Evolutionary conservation across 2,329 filamentous ascomycete species (phyloP).

Genomic region (Purpureocillium takamizusanense): DNA sequence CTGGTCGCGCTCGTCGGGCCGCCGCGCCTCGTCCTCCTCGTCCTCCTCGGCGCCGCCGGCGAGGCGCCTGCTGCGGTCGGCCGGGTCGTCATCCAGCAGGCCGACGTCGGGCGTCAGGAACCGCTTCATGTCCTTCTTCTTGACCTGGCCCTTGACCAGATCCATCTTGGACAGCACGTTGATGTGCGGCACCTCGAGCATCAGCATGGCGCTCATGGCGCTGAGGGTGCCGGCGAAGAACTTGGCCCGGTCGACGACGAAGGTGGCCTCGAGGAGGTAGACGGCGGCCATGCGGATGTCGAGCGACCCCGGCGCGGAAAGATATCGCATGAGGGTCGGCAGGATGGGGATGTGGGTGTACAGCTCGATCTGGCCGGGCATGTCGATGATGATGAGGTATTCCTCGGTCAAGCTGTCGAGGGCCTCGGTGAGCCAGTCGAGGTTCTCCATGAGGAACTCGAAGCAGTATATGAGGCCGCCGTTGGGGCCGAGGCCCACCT

Average conservation of each 20-base stretch:
- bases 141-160: constrained; percentile 80
- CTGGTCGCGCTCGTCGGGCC: constrained; percentile 57
- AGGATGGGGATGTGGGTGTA: constrained; percentile 96
- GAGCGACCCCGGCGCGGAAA: constrained; percentile 69
- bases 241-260: constrained; percentile 90
- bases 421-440: constrained; percentile 81
- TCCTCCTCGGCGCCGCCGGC: constrained; percentile 34
- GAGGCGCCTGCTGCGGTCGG: constrained; percentile 34
- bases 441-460: constrained; percentile 88
- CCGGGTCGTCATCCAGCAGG: constrained; percentile 71
- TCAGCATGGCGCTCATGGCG: constrained; percentile 98
- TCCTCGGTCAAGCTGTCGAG: constrained; percentile 85
- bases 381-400: constrained; percentile 95
- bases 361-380: constrained; percentile 97
- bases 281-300: constrained; percentile 89
- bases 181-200: constrained; percentile 94
- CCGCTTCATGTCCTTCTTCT: constrained; percentile 78
- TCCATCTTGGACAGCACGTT: constrained; percentile 99
- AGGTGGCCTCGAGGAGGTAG: constrained; percentile 91
- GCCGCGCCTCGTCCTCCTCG: constrained; percentile 41
- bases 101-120: constrained; percentile 82
- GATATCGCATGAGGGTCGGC: constrained; percentile 71
- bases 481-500: constrained; percentile 83
- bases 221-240: constrained; percentile 94
- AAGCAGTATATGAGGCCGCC: constrained; percentile 94